phyloP scores from a whole-genome alignment of 2,329 filamentous ascomycete genomes.

The Cercospora sojina region DNA sequence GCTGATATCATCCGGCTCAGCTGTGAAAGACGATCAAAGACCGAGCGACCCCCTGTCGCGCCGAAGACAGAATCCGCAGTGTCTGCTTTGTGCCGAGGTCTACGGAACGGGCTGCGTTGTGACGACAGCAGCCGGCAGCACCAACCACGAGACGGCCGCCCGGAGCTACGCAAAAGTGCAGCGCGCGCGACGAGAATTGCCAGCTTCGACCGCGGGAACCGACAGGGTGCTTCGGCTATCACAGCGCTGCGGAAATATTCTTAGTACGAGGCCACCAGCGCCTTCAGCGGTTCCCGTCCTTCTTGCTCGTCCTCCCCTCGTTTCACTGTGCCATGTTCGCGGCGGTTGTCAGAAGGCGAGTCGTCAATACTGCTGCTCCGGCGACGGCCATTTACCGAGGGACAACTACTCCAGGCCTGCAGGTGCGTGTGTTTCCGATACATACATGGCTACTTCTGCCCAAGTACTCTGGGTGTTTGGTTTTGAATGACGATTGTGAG shows the following conservation, averaged over 20 bases:
- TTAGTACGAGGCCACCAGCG: slow-evolving; percentile 1
- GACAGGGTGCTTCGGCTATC: slow-evolving; percentile 16
- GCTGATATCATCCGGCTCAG: background rate
- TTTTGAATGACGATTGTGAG: background rate
- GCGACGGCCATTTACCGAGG: slow-evolving; percentile 26
- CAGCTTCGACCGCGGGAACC: slow-evolving; percentile 15
- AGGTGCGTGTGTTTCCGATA: slow-evolving; percentile 7
- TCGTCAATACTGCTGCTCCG: slow-evolving; percentile 24
- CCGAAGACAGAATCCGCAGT: slow-evolving; percentile 1
- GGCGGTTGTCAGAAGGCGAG: slow-evolving; percentile 28
- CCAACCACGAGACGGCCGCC: background rate
- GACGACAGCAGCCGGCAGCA: background rate
- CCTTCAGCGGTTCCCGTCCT: slow-evolving; percentile 7
- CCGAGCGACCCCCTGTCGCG: background rate
- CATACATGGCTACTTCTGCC: slow-evolving; percentile 2
- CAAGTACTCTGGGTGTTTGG: background rate
- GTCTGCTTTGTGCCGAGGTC: slow-evolving; percentile 3
- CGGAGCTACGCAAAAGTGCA: slow-evolving; percentile 4
- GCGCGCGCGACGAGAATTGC: slow-evolving; percentile 2
- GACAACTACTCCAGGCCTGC: slow-evolving; percentile 23
- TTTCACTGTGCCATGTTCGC: slow-evolving; percentile 29
- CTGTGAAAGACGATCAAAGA: background rate
- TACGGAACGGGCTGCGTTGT: background rate
- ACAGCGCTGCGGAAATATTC: slow-evolving; percentile 6
- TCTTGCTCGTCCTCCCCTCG: background rate